A percentile compares a stretch with the other conserved stretches of the same genome.
Conservation (phyloP, 768 basidiomycete genomes). For the Russula emetica region DNA sequence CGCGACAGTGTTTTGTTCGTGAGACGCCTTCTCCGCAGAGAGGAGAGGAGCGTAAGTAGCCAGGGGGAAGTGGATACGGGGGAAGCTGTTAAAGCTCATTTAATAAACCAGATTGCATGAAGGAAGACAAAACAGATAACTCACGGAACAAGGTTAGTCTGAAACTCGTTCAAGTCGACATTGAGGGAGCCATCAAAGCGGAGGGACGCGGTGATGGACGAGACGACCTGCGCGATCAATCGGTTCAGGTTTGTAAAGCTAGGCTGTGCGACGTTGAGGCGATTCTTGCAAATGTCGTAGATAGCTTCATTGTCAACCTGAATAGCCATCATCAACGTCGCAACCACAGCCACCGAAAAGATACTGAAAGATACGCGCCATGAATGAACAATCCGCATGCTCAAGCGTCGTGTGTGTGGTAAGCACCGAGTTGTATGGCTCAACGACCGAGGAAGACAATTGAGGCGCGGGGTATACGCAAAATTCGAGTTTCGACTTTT, state of each 20-base stretch:
- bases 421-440: conserved; percentile 95
- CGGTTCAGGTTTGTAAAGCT: conserved; percentile 94
- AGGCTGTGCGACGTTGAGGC: conserved; percentile 77
- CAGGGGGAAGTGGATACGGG: conserved; percentile 97
- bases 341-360: not conserved
- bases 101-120: not conserved
- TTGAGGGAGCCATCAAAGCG: conserved; percentile 97
- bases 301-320: conserved; percentile 99
- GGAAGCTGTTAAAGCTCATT: conserved; percentile 56
- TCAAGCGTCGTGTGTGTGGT: conserved; percentile 98
- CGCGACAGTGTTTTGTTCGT: conserved; percentile 95
- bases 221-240: conserved; percentile 97
- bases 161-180: conserved; percentile 97
- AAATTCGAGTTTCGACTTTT: conserved; percentile 98
- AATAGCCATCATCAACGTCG: not conserved
- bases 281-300: conserved; percentile 99
- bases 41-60: conserved; percentile 94
- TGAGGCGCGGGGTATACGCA: conserved; percentile 94
- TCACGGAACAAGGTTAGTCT: conserved; percentile 96
- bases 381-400: conserved; percentile 99
- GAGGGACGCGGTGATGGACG: conserved; percentile 93
- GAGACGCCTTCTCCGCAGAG: conserved; percentile 91
- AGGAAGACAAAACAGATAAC: conserved; percentile 32
- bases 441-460: conserved; percentile 91
- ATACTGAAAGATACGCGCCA: conserved; percentile 48